A percentile compares a stretch with the other conserved stretches of the same genome.
Evolutionary conservation across 495 filamentous ascomycete species (phyloP).

Genomic region (Xylaria sp.): DNA sequence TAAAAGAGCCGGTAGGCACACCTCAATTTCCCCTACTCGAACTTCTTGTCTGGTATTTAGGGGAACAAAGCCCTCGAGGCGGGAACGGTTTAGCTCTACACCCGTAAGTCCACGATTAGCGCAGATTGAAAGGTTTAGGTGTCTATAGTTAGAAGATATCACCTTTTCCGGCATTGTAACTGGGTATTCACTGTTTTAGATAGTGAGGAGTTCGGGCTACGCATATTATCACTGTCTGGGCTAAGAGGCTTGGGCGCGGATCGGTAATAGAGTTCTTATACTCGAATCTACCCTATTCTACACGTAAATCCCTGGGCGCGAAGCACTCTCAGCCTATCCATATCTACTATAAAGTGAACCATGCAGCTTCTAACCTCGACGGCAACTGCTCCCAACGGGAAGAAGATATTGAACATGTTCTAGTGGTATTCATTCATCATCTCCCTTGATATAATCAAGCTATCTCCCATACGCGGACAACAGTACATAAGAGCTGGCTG

Average conservation of each 20-base stretch:
- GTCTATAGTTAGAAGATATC: neutral
- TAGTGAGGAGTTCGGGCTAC: neutral
- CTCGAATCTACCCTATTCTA: neutral
- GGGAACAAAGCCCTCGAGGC: neutral
- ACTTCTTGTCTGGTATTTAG: neutral
- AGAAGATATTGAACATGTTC: neutral
- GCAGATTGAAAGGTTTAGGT: neutral
- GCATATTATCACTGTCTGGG: neutral
- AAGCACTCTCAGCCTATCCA: neutral
- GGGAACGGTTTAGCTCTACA: neutral
- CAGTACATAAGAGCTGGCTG: neutral
- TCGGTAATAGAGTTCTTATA: neutral
- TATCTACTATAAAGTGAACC: neutral
- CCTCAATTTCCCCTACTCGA: neutral
- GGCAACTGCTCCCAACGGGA: neutral
- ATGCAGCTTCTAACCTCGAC: neutral
- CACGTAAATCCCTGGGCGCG: neutral
- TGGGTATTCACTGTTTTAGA: neutral
- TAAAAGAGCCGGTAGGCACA: neutral
- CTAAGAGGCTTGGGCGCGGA: neutral
- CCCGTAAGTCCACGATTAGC: neutral
- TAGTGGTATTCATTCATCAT: neutral
- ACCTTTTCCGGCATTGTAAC: neutral
- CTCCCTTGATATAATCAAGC: neutral
- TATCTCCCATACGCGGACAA: conserved; percentile 4